A percentile compares a stretch with the other conserved stretches of the same genome.
These are phyloP conservation scores for Cystobasidium pallidum DNA, from an alignment of 1,284 basidiomycete species.

Conservation along the genomic window DNA sequence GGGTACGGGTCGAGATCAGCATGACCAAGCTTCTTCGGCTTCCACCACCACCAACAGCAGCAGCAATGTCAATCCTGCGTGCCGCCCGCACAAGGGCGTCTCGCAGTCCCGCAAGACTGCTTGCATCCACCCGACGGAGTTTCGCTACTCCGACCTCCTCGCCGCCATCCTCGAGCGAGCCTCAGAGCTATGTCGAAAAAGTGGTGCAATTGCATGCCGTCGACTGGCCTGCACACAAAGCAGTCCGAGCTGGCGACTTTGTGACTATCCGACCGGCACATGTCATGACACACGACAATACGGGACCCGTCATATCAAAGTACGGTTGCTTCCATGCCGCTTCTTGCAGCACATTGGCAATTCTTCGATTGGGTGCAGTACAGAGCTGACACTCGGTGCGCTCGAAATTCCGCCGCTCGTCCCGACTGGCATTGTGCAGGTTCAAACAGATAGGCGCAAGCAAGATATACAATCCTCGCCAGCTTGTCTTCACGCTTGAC, in stretches of 20 bases:
- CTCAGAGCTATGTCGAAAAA: constrained; percentile 93
- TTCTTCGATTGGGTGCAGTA: constrained; percentile 26
- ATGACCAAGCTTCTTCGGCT: neutral
- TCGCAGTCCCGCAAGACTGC: neutral
- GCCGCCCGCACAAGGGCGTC: neutral
- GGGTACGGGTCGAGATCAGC: neutral
- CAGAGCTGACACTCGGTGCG: constrained; percentile 38
- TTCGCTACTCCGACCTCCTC: constrained; percentile 32
- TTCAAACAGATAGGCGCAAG: constrained; percentile 95
- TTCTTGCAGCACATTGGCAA: neutral
- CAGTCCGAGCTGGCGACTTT: constrained; percentile 93
- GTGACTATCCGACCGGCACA: constrained; percentile 97
- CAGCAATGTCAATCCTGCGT: constrained; percentile 10
- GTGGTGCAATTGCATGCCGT: constrained; percentile 97
- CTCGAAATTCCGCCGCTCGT: neutral
- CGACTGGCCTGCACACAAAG: constrained; percentile 69
- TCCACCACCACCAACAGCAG: neutral
- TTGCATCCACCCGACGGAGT: constrained; percentile 6
- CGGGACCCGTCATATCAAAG: constrained; percentile 96
- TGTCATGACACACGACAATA: constrained; percentile 88
- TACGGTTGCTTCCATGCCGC: constrained; percentile 57
- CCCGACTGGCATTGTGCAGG: constrained; percentile 59
- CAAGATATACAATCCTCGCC: constrained; percentile 75
- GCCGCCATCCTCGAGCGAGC: constrained; percentile 17
- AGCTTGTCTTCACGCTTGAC: constrained; percentile 94